Evolutionary conservation across 805 yeast genomes (phyloP), one percentile per base, ranked within the genome.

Genomic region (Wickerhamiella sorbophila): DNA sequence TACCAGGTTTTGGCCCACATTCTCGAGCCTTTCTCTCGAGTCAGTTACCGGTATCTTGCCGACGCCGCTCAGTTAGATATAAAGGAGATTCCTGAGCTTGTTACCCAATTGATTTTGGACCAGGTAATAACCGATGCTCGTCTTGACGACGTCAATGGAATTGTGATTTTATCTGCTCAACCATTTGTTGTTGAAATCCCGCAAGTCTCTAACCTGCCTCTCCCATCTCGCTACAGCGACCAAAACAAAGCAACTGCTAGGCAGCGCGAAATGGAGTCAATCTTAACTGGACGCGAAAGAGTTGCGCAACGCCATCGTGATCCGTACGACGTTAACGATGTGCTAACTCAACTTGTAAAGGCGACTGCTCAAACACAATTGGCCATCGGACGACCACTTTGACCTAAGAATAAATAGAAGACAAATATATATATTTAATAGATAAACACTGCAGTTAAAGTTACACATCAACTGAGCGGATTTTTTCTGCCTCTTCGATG

Each of bases 11-110:
- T 61, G 19, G 37, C 56, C n/a, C 46, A 54, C 20, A n/a, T 52
- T 35, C 50, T 59, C 31, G 46, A 45, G 39, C 65, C 65, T 6
- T 60, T 54, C 33, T 46, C 56, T 15, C 44, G 56, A 5, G 54
- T 59, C 24, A 51, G 50, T 3, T 41, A 55, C 24, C 43, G 21
- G n/a, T 52, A 45, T 33, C 44, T 61, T 5, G 58, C 60, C 10
- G 22, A 38, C 16, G 26, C 42, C 18, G 46, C 60, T 4, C 42
- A 38, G 17, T 44, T 58, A 9, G 37, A 44, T n/a, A 41, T 15
- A 8, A 42, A 39, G 4, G 42, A 45, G 27, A 45, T 56, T 31
- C 51, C 48, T 21, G 43, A 47, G 14, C 39, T 58, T 5, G 34
- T 57, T 6, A 45, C 44, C 4, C 44, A 42, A 41, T 52, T 59